phyloP scores from a whole-genome alignment of 768 basidiomycete species.

The Termitomyces eurrhizus region DNA sequence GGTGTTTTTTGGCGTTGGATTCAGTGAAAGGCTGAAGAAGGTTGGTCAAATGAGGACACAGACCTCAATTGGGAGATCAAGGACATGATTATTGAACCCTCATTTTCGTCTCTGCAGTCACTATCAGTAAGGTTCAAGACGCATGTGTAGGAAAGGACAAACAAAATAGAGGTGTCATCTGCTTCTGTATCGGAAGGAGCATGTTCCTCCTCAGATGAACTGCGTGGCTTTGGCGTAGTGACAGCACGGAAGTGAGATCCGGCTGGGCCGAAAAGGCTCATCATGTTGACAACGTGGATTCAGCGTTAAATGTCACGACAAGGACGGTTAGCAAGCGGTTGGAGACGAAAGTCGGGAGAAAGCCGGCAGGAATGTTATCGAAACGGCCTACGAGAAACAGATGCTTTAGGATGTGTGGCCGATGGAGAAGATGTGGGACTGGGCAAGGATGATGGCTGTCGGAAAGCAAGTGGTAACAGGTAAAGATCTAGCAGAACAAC shows the following conservation, averaged over 20 bases:
- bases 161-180: constrained; percentile 89
- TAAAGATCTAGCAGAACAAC: constrained; percentile 1
- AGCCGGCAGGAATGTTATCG: background rate
- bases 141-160: constrained; percentile 35
- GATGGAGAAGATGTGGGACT: background rate
- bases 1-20: background rate
- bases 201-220: constrained; percentile 58
- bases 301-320: background rate
- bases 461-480: constrained; percentile 1
- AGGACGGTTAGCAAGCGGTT: constrained; percentile 2
- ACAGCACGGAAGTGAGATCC: constrained; percentile 52
- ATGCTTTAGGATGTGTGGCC: background rate
- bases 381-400: background rate
- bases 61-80: constrained; percentile 88
- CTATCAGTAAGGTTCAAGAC: constrained; percentile 31
- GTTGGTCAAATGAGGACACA: constrained; percentile 16
- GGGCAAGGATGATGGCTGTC: constrained; percentile 6
- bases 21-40: constrained; percentile 3
- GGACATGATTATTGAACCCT: constrained; percentile 85
- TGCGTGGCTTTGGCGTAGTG: constrained; percentile 62
- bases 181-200: constrained; percentile 80
- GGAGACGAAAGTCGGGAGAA: background rate
- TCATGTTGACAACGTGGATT: constrained; percentile 42
- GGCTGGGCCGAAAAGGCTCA: constrained; percentile 75
- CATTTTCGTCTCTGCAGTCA: constrained; percentile 77